Conservation (phyloP, 371 early-diverging fungal species). For the Umbelopsis sp. region DNA sequence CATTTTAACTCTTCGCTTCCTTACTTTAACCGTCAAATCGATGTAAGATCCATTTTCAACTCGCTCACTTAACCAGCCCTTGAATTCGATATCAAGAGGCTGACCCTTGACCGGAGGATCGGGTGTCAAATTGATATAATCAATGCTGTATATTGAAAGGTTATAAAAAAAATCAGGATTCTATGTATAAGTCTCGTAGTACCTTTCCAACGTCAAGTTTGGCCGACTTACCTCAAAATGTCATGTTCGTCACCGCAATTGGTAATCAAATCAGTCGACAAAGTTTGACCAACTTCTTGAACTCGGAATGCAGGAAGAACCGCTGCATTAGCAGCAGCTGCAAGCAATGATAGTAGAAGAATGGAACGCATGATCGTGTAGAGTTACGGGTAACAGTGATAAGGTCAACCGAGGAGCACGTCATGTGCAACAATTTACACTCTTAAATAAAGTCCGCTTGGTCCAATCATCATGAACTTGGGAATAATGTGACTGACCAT, state of each 20-base stretch:
- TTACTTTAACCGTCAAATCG: background rate
- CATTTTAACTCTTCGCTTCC: background rate
- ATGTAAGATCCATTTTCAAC: constrained; percentile 8
- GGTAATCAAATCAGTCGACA: constrained; percentile 31
- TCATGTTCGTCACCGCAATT: constrained; percentile 30
- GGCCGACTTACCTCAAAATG: constrained; percentile 27
- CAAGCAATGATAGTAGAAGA: background rate
- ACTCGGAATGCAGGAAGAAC: constrained; percentile 6
- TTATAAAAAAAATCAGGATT: no score
- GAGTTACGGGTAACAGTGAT: background rate
- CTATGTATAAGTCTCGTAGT: background rate
- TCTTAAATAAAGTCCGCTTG: background rate
- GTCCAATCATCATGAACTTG: background rate
- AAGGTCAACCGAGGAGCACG: background rate
- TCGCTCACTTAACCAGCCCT: constrained; percentile 31
- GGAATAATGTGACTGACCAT: constrained; percentile 2
- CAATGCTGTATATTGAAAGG: constrained; percentile 28
- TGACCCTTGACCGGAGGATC: constrained; percentile 63
- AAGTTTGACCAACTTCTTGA: background rate
- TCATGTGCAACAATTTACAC: constrained; percentile 6
- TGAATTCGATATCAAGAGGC: constrained; percentile 52
- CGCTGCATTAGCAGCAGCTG: constrained; percentile 8
- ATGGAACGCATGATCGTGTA: constrained; percentile 5
- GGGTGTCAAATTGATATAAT: constrained; percentile 51
- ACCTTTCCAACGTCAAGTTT: background rate